These are phyloP conservation scores for Arachis hypogaea DNA, from an alignment of 306 rosid species.

Conservation along the genomic window DNA sequence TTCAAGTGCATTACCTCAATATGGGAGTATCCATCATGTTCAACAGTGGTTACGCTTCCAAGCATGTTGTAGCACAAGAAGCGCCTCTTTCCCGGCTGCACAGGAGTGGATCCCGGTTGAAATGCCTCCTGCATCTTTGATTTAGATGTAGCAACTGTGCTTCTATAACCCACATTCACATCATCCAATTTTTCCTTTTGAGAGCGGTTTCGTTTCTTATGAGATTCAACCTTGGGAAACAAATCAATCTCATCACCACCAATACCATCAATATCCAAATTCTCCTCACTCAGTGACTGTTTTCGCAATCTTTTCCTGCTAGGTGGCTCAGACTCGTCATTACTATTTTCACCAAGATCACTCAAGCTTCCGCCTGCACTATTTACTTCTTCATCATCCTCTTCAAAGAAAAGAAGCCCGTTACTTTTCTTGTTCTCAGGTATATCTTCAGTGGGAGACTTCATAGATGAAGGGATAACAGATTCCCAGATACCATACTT, in stretches of 20 bases:
- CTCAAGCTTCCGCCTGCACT: constrained; percentile 70
- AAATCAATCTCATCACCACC: constrained; percentile 50
- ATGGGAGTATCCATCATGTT: constrained; percentile 87
- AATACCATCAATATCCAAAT: constrained; percentile 51
- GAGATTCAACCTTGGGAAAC: constrained; percentile 60
- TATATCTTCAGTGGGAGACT: constrained; percentile 86
- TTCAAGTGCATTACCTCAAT: constrained; percentile 65
- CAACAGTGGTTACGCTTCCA: constrained; percentile 82
- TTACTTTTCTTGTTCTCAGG: constrained; percentile 64
- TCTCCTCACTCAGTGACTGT: constrained; percentile 50
- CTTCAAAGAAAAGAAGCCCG: constrained; percentile 82
- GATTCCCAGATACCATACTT: constrained; percentile 94
- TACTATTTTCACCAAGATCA: constrained; percentile 77
- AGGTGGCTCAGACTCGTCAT: constrained; percentile 62
- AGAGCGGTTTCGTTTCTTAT: constrained; percentile 54
- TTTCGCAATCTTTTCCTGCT: constrained; percentile 77
- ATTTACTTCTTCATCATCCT: constrained; percentile 69
- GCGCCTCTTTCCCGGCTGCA: constrained; percentile 77
- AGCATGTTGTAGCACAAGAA: constrained; percentile 95
- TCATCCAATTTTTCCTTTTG: constrained; percentile 53
- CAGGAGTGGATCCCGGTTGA: constrained; percentile 91
- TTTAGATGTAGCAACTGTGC: constrained; percentile 46
- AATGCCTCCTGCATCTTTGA: constrained; percentile 80
- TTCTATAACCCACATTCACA: constrained; percentile 47
- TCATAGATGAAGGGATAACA: constrained; percentile 89